A percentile compares a stretch with the other conserved stretches of the same genome.
These are phyloP conservation scores for Colletotrichum kahawae DNA, from an alignment of 2,329 filamentous ascomycete species.

Conservation along the genomic window DNA sequence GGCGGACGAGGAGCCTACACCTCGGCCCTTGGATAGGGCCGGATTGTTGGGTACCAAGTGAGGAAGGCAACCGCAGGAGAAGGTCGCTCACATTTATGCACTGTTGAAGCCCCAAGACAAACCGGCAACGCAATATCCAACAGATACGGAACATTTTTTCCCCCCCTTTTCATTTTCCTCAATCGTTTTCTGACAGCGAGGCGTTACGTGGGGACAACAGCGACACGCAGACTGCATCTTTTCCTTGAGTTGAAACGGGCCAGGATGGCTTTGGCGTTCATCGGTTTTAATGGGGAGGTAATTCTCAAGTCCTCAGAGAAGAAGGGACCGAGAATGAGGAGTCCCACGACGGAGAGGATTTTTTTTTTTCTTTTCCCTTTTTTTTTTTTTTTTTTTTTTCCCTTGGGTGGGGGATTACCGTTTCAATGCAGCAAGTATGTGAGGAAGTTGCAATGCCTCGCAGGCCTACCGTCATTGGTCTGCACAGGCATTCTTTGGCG, in stretches of 20 bases:
- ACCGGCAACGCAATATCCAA: not conserved
- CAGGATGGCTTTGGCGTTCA: slow-evolving; percentile 9
- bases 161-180: slow-evolving; percentile 16
- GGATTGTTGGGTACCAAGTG: slow-evolving; percentile 5
- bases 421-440: not conserved
- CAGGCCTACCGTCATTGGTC: slow-evolving; percentile 1
- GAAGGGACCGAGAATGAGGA: not conserved
- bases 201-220: slow-evolving; percentile 19
- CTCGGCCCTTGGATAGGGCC: slow-evolving; percentile 33
- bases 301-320: not conserved
- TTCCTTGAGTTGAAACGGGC: slow-evolving; percentile 17
- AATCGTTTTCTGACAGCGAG: slow-evolving; percentile 18
- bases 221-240: slow-evolving; percentile 22
- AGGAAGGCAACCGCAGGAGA: slow-evolving; percentile 7
- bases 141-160: not conserved
- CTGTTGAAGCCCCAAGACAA: not conserved
- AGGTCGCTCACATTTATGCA: not conserved
- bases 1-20: slow-evolving; percentile 44
- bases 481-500: not conserved
- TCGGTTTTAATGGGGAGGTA: not conserved
- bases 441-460: not conserved
- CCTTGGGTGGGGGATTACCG: not conserved
- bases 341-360: not conserved
- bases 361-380: not conserved
- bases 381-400: not conserved